phyloP scores from a whole-genome alignment of 2,329 filamentous ascomycete species.

The Elsinoe perseae region DNA sequence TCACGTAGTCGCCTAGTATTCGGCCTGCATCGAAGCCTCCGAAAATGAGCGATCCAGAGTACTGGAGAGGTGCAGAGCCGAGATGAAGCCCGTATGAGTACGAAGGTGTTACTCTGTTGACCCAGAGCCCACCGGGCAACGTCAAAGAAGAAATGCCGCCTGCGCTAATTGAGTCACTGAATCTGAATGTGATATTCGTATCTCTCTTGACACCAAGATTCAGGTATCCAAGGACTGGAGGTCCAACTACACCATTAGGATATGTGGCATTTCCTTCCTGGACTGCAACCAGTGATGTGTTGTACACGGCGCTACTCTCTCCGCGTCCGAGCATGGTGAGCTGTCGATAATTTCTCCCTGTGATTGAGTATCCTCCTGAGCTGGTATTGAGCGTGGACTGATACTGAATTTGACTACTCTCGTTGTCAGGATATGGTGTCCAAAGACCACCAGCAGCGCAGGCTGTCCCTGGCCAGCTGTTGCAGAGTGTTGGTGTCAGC shows the following conservation, averaged over 20 bases:
- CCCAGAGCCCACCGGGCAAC: background rate
- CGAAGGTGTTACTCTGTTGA: slow-evolving; percentile 20
- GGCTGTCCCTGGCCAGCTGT: background rate
- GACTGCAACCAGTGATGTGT: background rate
- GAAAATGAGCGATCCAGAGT: slow-evolving; percentile 28
- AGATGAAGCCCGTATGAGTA: slow-evolving; percentile 30
- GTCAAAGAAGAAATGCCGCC: background rate
- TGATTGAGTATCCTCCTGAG: background rate
- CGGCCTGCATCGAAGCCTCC: slow-evolving; percentile 33
- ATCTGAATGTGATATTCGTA: background rate
- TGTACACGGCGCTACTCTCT: background rate
- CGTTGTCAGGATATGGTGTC: background rate
- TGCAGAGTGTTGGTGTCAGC: background rate
- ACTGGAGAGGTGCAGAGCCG: slow-evolving; percentile 27
- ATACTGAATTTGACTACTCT: background rate
- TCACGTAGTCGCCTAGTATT: slow-evolving; percentile 25
- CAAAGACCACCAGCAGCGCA: background rate
- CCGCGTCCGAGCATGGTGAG: background rate
- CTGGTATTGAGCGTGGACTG: background rate
- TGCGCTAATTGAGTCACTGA: background rate
- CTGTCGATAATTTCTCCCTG: background rate
- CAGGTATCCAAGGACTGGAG: background rate
- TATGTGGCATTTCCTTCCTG: background rate
- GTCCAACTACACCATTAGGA: background rate
- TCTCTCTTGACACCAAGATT: background rate